Conservation (phyloP, 805 yeast genomes). For the Zygoascus flipseniorum region DNA sequence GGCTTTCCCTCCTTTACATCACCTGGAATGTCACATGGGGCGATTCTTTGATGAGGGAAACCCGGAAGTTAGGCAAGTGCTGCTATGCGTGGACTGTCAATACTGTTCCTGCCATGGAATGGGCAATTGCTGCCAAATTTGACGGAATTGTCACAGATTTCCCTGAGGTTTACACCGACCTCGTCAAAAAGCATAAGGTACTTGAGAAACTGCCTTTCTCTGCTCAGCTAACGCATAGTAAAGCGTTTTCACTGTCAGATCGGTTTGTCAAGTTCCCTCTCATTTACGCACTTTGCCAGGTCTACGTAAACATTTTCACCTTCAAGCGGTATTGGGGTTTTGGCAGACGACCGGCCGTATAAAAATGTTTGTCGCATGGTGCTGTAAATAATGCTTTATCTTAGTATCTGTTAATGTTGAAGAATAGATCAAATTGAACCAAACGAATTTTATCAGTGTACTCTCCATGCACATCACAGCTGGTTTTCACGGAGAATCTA, state of each 20-base stretch:
- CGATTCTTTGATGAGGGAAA: slow-evolving; percentile 26
- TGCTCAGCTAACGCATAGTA: background rate
- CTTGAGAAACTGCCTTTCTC: background rate
- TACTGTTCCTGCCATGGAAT: slow-evolving; percentile 28
- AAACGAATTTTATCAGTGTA: too few relatives aligned
- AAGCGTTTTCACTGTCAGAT: slow-evolving; percentile 3
- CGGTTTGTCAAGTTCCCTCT: background rate
- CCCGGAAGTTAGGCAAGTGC: slow-evolving; percentile 28
- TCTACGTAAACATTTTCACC: background rate
- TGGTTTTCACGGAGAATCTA: too few relatives aligned
- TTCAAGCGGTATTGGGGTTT: background rate
- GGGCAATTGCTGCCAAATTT: slow-evolving; percentile 29
- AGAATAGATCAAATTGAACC: too few relatives aligned
- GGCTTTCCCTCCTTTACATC: slow-evolving; percentile 40
- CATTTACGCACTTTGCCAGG: background rate
- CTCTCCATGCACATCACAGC: too few relatives aligned
- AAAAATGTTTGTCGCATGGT: background rate
- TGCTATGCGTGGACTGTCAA: slow-evolving; percentile 50
- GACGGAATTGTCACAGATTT: slow-evolving; percentile 38
- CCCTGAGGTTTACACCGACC: slow-evolving; percentile 10
- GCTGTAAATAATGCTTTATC: too few relatives aligned
- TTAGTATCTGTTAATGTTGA: too few relatives aligned
- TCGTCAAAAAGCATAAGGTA: slow-evolving; percentile 1
- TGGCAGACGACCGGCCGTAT: background rate
- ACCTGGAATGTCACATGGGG: slow-evolving; percentile 38